Evolutionary conservation across 441 rosid species (phyloP).

Genomic region (Populus hybrid): DNA sequence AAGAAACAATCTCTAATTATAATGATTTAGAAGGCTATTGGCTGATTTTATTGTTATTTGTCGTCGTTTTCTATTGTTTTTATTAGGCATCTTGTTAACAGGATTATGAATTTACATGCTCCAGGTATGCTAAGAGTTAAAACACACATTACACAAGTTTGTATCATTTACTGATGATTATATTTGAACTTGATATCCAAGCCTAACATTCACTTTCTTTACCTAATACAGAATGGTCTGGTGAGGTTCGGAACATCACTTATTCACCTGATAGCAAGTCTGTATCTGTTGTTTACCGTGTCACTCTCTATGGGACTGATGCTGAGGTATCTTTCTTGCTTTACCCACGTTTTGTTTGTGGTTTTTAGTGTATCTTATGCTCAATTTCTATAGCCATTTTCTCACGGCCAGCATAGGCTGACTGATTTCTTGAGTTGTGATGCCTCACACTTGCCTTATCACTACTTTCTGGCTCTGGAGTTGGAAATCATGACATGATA

Average conservation of each 20-base stretch:
- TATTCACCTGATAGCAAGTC: slow-evolving; percentile 80
- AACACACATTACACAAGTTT: not conserved
- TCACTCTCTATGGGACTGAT: slow-evolving; percentile 82
- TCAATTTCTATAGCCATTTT: not conserved
- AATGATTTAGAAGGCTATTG: not conserved
- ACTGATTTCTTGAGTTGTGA: not conserved
- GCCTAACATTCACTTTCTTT: not conserved
- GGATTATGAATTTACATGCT: slow-evolving; percentile 82
- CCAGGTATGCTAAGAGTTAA: slow-evolving; percentile 43
- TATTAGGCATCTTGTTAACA: slow-evolving; percentile 72
- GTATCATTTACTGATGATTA: not conserved
- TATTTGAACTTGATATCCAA: not conserved
- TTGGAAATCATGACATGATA: not conserved
- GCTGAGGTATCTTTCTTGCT: slow-evolving; percentile 59
- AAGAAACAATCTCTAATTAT: no score
- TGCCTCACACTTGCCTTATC: not conserved
- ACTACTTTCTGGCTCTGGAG: not conserved
- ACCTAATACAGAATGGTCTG: slow-evolving; percentile 69
- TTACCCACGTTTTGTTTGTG: not conserved
- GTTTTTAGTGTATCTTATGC: not conserved
- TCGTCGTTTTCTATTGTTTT: not conserved
- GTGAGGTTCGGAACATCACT: slow-evolving; percentile 75
- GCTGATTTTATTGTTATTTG: not conserved
- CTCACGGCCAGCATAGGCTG: not conserved
- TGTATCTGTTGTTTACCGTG: slow-evolving; percentile 84